These are phyloP conservation scores for Xylaria scruposa DNA, from an alignment of 495 filamentous ascomycete species.

Conservation along the genomic window DNA sequence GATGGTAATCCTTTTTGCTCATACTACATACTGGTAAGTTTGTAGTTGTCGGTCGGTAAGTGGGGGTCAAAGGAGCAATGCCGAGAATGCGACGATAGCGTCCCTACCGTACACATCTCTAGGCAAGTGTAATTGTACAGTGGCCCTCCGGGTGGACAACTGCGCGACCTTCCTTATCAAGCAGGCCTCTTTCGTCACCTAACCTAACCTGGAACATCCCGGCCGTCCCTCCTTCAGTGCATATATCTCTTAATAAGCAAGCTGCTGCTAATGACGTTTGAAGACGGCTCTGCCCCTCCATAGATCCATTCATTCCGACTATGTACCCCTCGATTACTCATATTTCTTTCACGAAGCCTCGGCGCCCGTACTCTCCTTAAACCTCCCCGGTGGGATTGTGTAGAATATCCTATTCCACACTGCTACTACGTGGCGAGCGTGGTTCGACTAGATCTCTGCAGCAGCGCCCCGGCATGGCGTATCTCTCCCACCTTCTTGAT, in stretches of 20 bases:
- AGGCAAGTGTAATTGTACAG: neutral
- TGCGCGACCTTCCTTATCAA: conserved; percentile 11
- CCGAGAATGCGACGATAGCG: neutral
- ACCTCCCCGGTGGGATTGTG: neutral
- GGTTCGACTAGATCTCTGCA: conserved; percentile 17
- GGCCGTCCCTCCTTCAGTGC: neutral
- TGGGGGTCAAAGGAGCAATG: neutral
- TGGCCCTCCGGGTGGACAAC: neutral
- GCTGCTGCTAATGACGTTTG: conserved; percentile 1
- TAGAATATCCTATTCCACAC: neutral
- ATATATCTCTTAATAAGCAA: neutral
- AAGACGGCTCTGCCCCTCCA: conserved; percentile 11
- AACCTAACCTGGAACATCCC: neutral
- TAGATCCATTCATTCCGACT: conserved; percentile 5
- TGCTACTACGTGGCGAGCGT: neutral
- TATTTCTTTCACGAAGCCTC: neutral
- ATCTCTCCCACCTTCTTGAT: conserved; percentile 25
- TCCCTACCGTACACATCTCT: neutral
- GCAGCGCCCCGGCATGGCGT: conserved; percentile 5
- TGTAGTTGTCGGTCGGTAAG: neutral
- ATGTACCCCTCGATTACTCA: neutral
- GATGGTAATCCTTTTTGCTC: neutral
- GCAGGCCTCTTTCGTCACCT: conserved; percentile 4
- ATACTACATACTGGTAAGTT: neutral
- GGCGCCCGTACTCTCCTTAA: neutral